Conservation (phyloP, 129 eudicot species). For the Escallonia rubra region DNA sequence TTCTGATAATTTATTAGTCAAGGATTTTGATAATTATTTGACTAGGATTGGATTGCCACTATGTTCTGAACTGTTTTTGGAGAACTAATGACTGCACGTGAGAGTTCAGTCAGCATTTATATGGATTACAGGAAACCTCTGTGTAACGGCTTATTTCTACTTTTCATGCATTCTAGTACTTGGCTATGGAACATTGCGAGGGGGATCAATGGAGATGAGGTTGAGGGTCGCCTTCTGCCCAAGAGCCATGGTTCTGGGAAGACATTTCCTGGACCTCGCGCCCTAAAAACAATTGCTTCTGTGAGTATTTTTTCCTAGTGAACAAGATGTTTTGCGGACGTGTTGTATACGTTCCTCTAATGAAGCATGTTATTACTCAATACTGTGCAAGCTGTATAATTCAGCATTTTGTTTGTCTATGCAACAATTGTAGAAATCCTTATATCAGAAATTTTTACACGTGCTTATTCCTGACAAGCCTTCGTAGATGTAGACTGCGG, state of each 20-base stretch:
- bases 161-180: constrained; percentile 43
- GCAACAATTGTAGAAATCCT: too few species aligned
- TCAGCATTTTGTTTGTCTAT: too few species aligned
- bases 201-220: constrained; percentile 95
- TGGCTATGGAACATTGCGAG: constrained; percentile 97
- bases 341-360: too few species aligned
- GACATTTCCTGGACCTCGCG: constrained; percentile 76
- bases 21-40: background rate
- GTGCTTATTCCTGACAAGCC: too few species aligned
- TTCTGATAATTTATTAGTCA: background rate
- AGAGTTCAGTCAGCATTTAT: background rate
- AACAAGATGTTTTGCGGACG: background rate
- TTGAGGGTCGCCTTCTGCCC: constrained; percentile 84
- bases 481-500: too few species aligned
- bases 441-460: too few species aligned
- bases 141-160: background rate
- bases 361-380: too few species aligned
- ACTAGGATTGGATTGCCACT: background rate
- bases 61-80: background rate
- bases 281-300: constrained; percentile 51
- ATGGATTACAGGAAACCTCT: background rate
- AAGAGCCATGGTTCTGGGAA: constrained; percentile 95
- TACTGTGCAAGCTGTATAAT: too few species aligned
- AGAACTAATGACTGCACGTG: background rate
- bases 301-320: constrained; percentile 32